Evolutionary conservation across 139 green algal genomes (phyloP).

Genomic region (Yamagishiella unicocca): DNA sequence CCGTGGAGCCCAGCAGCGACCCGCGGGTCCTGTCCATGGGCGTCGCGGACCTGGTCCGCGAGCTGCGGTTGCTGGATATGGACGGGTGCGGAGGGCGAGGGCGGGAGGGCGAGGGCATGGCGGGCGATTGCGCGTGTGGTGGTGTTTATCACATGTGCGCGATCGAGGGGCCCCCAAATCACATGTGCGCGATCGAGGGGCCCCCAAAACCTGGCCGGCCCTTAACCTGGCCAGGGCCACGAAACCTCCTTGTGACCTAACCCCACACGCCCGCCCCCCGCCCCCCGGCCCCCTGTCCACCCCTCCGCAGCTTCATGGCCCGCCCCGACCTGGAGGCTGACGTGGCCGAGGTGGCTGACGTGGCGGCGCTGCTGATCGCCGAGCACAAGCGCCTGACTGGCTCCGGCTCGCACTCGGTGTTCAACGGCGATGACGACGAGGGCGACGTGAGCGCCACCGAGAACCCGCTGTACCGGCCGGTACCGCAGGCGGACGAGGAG

Average conservation of each 20-base stretch:
- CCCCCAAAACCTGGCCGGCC: no score
- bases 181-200: no score
- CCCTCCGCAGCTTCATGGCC: constrained; percentile 35
- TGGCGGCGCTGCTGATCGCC: constrained; percentile 28
- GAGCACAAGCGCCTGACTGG: constrained; percentile 49
- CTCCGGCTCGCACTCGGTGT: neutral
- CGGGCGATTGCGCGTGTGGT: no score
- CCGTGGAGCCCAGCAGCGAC: constrained; percentile 22
- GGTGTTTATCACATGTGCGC: no score
- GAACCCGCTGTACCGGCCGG: constrained; percentile 42
- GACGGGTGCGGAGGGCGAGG: neutral
- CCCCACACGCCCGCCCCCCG: no score
- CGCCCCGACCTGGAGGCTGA: constrained; percentile 47
- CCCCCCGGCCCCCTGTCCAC: no score
- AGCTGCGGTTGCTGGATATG: constrained; percentile 41
- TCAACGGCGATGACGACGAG: constrained; percentile 4
- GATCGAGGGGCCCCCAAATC: no score
- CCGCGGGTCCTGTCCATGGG: constrained; percentile 32
- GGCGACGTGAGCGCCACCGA: constrained; percentile 6
- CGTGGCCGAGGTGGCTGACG: constrained; percentile 47
- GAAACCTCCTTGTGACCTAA: no score
- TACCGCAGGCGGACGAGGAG: constrained; percentile 24
- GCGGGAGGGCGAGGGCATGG: no score
- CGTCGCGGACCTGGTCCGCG: constrained; percentile 38
- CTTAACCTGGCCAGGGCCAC: no score